These are phyloP conservation scores for Podospora tetraspora DNA, from an alignment of 495 filamentous ascomycete species.

Conservation along the genomic window DNA sequence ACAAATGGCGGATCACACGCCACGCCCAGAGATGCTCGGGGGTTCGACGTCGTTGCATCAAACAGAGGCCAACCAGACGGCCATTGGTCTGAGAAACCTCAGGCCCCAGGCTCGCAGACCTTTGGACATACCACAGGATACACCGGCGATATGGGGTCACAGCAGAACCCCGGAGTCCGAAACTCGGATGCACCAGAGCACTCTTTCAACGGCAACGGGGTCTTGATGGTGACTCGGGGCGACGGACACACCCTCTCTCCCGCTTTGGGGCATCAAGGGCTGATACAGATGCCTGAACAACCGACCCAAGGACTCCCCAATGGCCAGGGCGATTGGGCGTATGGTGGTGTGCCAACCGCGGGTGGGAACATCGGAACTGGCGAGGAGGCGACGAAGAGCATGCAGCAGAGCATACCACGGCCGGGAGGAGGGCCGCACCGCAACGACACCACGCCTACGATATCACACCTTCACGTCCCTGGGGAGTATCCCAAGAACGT, in stretches of 20 bases:
- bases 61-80: not conserved
- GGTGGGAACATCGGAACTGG: not conserved
- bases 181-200: not conserved
- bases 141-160: not conserved
- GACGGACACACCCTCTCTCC: not conserved
- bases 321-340: not conserved
- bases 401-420: constrained; percentile 10
- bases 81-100: not conserved
- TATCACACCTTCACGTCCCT: constrained; percentile 49
- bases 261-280: not conserved
- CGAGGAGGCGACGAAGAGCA: not conserved
- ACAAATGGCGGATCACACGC: not conserved
- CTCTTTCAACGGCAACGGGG: not conserved
- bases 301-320: not conserved
- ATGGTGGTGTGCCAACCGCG: not conserved
- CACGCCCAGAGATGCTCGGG: not conserved
- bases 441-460: constrained; percentile 27
- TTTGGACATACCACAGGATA: not conserved
- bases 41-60: not conserved
- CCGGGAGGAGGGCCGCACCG: constrained; percentile 15
- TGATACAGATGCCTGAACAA: not conserved
- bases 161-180: not conserved
- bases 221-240: not conserved
- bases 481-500: constrained; percentile 49
- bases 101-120: not conserved